Base-by-base conservation (phyloP, 306 rosid genomes). In the Rosa multiflora region DNA sequence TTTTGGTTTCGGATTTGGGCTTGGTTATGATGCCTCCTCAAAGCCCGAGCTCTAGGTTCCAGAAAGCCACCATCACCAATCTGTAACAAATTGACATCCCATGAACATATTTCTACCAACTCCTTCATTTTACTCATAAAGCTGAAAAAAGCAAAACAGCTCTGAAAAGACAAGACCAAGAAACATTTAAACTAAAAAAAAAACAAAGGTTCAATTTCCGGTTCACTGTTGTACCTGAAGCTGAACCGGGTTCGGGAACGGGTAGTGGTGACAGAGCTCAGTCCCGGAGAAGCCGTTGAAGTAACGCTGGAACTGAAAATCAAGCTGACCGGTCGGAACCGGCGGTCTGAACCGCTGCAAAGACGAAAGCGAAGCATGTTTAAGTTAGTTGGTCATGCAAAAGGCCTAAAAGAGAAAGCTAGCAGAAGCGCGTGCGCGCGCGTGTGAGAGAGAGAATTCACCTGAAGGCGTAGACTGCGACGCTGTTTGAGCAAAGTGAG, bases 401-500 rank as follows among this genome's bases (percentile, higher is more conserved):
- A 72, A 47, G 17, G 47, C 5, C 43, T 11, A 1, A 2, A 17
- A 48, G 4, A 7, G 0, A 9, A 21, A 17, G 32, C 21, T 6
- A 1, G 21, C 12, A 1, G 20, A 20, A 3, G 37, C 14, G n/a
- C 69, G 14, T 63, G n/a, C 8, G 17, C 0, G 39, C 20, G 68
- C 17, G 42, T 23, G 68, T 11, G 3, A 10, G 1, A 11, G 5
- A 49, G 53, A 23, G 11, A 32, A 40, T 6, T 49, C 6, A 80
- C 83, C 83, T 74, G 72, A 23, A 51, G 48, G 51, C 23, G 18
- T 37, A 75, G 53, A 58, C 48, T 71, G 64, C 32, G 67, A 18
- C 26, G 79, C 6, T 32, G 69, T 29, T 43, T 52, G 74, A 83
- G 83, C 21, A 79, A 6, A 64, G 86, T 15, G 56, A 83, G 44